phyloP scores from a whole-genome alignment of 371 early-diverging fungal species.

The Lichtheimia ramosa region DNA sequence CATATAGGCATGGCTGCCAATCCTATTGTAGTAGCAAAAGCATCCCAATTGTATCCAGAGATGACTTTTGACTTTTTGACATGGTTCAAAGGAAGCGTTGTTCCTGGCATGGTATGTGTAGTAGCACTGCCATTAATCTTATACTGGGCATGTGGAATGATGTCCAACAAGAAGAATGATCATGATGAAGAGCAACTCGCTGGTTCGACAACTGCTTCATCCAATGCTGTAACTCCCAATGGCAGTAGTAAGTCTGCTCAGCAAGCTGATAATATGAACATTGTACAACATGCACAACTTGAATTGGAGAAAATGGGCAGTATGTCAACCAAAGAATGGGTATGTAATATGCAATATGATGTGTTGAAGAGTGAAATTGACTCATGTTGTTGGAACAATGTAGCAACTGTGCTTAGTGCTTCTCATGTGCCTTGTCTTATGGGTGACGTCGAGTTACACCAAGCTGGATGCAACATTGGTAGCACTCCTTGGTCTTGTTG shows the following conservation, averaged over 20 bases:
- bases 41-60: constrained; percentile 46
- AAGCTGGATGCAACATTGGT: constrained; percentile 71
- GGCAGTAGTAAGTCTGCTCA: background rate
- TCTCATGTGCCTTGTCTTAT: constrained; percentile 56
- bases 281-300: constrained; percentile 30
- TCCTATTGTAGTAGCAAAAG: constrained; percentile 61
- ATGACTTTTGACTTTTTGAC: constrained; percentile 58
- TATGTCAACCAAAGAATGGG: constrained; percentile 42
- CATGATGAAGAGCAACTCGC: constrained; percentile 16
- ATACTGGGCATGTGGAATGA: constrained; percentile 26
- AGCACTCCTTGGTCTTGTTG: constrained; percentile 61
- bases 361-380: too few species aligned
- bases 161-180: constrained; percentile 16
- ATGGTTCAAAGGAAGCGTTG: constrained; percentile 60
- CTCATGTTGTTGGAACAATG: background rate
- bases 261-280: constrained; percentile 10
- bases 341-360: constrained; percentile 3
- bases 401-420: constrained; percentile 57
- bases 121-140: constrained; percentile 43
- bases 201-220: background rate
- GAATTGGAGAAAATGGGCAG: constrained; percentile 38
- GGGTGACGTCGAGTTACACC: constrained; percentile 67
- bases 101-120: constrained; percentile 50
- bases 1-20: constrained; percentile 67
- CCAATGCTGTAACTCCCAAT: background rate